phyloP scores from a whole-genome alignment of 2,329 filamentous ascomycete species.

The Colletotrichum simmondsii region DNA sequence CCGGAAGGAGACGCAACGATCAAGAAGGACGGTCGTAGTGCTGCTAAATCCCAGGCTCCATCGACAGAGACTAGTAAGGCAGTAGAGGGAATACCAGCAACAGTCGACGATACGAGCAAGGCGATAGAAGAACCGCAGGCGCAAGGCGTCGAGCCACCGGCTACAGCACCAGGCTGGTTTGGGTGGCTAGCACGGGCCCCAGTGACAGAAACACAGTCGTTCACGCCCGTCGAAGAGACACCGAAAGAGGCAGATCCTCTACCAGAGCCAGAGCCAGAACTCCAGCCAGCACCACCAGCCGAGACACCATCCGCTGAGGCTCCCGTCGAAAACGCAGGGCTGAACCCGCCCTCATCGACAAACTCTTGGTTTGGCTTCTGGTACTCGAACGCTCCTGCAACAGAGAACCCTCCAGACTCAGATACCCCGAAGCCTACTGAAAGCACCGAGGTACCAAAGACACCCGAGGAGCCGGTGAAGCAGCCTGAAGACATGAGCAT shows the following conservation, averaged over 20 bases:
- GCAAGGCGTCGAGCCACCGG: slow-evolving; percentile 25
- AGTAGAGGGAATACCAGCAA: slow-evolving; percentile 15
- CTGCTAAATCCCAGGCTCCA: neutral
- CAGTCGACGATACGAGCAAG: slow-evolving; percentile 44
- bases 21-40: neutral
- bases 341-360: slow-evolving; percentile 37
- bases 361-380: slow-evolving; percentile 56
- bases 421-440: slow-evolving; percentile 27
- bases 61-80: neutral
- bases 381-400: slow-evolving; percentile 39
- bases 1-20: neutral
- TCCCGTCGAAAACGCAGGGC: slow-evolving; percentile 35
- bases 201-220: slow-evolving; percentile 24
- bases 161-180: slow-evolving; percentile 61
- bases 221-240: slow-evolving; percentile 13
- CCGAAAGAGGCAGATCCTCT: slow-evolving; percentile 32
- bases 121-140: neutral
- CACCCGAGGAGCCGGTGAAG: slow-evolving; percentile 37
- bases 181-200: slow-evolving; percentile 59
- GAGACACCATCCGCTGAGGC: slow-evolving; percentile 11
- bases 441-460: slow-evolving; percentile 25
- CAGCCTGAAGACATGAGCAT: slow-evolving; percentile 54
- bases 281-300: slow-evolving; percentile 8
- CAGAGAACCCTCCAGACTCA: slow-evolving; percentile 14
- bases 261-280: slow-evolving; percentile 24